Evolutionary conservation across 768 basidiomycete genomes (phyloP).

Genomic region (Mycena polygramma): DNA sequence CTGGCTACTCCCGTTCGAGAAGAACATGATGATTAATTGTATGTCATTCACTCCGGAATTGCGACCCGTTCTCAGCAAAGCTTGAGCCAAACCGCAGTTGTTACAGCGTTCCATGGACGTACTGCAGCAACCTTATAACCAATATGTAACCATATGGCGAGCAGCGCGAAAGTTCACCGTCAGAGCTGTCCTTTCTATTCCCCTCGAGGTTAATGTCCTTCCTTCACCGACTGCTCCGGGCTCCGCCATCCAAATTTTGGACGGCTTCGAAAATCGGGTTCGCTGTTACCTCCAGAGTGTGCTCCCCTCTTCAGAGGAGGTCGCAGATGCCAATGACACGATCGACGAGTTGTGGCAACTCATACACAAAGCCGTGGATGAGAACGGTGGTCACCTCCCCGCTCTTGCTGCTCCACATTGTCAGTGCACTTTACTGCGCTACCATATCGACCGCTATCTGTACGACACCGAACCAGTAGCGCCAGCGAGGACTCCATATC

Average conservation of each 20-base stretch:
- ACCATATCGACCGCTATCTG: constrained; percentile 21
- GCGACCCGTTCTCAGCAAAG: constrained; percentile 14
- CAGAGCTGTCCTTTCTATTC: constrained; percentile 21
- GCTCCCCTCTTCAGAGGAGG: constrained; percentile 10
- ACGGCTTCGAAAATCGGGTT: constrained; percentile 20
- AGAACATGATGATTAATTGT: constrained; percentile 17
- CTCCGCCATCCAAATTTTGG: constrained; percentile 19
- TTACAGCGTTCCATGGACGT: constrained; percentile 20
- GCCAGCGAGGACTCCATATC: constrained; percentile 23
- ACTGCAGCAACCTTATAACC: constrained; percentile 25
- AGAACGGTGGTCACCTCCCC: constrained; percentile 13
- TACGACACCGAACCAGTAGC: constrained; percentile 7
- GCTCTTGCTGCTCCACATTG: constrained; percentile 25
- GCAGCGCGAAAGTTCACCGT: constrained; percentile 23
- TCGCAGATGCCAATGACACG: background rate
- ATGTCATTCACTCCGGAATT: constrained; percentile 12
- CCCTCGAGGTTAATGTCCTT: constrained; percentile 25
- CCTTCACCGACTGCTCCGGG: constrained; percentile 20
- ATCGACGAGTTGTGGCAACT: constrained; percentile 11
- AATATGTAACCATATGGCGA: constrained; percentile 24
- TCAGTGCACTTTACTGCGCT: constrained; percentile 22
- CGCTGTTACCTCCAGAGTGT: constrained; percentile 19
- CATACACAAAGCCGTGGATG: constrained; percentile 20
- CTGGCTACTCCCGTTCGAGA: constrained; percentile 23
- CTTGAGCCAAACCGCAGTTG: constrained; percentile 22